Evolutionary conservation across 1,284 basidiomycete species (phyloP).

Genomic region (Apiotrichum gamsii): DNA sequence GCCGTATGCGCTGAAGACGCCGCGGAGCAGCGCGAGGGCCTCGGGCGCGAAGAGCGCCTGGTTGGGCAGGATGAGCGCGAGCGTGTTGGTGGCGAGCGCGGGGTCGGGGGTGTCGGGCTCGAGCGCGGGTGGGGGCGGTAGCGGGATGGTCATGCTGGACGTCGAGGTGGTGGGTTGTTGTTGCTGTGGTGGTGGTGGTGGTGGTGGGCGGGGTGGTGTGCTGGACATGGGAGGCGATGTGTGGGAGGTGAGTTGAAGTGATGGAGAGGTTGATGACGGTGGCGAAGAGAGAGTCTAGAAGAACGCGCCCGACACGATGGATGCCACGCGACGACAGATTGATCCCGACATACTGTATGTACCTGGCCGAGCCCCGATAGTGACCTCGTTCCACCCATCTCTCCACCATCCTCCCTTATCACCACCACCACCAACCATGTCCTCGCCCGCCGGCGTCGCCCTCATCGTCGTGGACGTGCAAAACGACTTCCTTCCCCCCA

Average conservation of each 20-base stretch:
- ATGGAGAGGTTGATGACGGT: too few relatives aligned
- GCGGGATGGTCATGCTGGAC: constrained; percentile 1
- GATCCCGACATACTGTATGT: too few relatives aligned
- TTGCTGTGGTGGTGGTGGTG: too few relatives aligned
- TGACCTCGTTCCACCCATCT: neutral
- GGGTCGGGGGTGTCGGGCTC: constrained; percentile 6
- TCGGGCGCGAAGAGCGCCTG: constrained; percentile 61
- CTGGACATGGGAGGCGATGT: too few relatives aligned
- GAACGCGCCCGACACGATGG: too few relatives aligned
- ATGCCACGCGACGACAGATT: too few relatives aligned
- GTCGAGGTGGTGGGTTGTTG: too few relatives aligned
- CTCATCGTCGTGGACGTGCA: constrained; percentile 58
- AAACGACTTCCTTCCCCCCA: constrained; percentile 61
- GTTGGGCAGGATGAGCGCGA: constrained; percentile 61
- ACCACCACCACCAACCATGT: neutral
- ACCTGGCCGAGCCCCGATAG: too few relatives aligned
- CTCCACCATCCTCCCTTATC: neutral
- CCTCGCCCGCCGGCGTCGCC: constrained; percentile 30
- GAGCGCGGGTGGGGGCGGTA: constrained; percentile 23
- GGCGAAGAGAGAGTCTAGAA: too few relatives aligned
- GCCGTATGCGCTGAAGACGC: constrained; percentile 68
- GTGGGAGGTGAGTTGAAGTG: too few relatives aligned
- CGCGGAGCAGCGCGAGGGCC: constrained; percentile 60
- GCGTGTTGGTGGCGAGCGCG: constrained; percentile 56
- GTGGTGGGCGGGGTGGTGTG: too few relatives aligned